Percentiles rank a stretch among this genome's conserved stretches.
phyloP scores from a whole-genome alignment of 805 yeast species.

The Saccharomycodes ludwigii region DNA sequence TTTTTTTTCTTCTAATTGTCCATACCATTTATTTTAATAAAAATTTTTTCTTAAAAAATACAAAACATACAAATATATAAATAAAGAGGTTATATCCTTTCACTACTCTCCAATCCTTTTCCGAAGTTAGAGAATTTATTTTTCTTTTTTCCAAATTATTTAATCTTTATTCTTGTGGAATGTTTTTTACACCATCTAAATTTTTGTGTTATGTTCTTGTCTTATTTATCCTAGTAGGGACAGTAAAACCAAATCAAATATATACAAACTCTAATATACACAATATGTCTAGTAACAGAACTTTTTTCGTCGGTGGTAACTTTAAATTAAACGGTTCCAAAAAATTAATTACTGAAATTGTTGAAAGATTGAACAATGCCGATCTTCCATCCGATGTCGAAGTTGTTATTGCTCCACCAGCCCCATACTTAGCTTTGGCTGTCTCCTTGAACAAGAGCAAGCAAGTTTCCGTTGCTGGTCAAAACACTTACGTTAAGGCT shows the following conservation, averaged over 20 bases:
- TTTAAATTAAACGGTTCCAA: constrained; percentile 96
- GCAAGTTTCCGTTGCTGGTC: constrained; percentile 77
- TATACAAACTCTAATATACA: constrained; percentile 7
- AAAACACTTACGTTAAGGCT: constrained; percentile 77
- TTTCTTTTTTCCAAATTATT: too few species aligned
- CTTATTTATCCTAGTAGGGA: not conserved
- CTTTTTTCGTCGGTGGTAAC: constrained; percentile 98
- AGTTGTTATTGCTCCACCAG: constrained; percentile 95
- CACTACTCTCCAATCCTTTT: too few species aligned
- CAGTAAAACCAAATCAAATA: not conserved
- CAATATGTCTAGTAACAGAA: constrained; percentile 64
- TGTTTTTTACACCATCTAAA: too few species aligned
- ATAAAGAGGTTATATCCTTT: too few species aligned
- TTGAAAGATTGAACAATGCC: constrained; percentile 71
- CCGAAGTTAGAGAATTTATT: too few species aligned
- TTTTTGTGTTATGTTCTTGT: too few species aligned
- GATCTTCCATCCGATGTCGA: constrained; percentile 67
- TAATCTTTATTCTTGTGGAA: too few species aligned
- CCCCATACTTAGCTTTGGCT: constrained; percentile 77
- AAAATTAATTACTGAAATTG: constrained; percentile 70
- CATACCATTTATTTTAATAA: too few species aligned
- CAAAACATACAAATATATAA: too few species aligned
- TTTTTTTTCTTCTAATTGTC: too few species aligned
- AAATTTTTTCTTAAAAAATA: too few species aligned
- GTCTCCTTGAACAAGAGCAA: constrained; percentile 49